Evolutionary conservation across 2,329 filamentous ascomycete genomes (phyloP).

Genomic region (Drechslera avenae): DNA sequence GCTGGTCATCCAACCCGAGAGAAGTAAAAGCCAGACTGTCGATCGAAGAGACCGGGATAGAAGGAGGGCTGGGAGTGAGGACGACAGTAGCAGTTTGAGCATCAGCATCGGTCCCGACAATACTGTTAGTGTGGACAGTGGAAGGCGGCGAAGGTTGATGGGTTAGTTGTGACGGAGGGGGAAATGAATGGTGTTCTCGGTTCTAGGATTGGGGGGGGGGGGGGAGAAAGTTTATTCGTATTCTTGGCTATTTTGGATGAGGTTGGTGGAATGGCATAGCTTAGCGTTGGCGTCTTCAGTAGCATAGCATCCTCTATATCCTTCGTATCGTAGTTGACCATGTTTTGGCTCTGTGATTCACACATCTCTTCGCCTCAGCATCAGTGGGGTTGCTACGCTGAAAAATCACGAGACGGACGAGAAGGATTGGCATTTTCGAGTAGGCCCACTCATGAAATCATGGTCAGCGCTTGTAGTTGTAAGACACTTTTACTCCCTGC

Average conservation of each 20-base stretch:
- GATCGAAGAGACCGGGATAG: constrained; percentile 17
- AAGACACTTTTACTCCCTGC: too few relatives aligned
- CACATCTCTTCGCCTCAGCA: too few relatives aligned
- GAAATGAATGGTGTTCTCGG: background rate
- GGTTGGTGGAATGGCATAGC: constrained; percentile 14
- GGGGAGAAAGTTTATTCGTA: background rate
- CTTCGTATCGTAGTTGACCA: too few relatives aligned
- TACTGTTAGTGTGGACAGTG: constrained; percentile 47
- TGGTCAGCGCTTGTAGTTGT: too few relatives aligned
- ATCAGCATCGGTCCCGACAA: constrained; percentile 48
- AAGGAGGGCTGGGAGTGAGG: constrained; percentile 32
- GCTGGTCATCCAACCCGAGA: constrained; percentile 46
- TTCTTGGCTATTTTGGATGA: constrained; percentile 3
- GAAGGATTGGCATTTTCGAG: too few relatives aligned
- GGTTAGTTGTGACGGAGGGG: constrained; percentile 15
- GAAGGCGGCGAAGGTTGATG: constrained; percentile 39
- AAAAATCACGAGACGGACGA: too few relatives aligned
- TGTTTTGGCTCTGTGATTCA: too few relatives aligned
- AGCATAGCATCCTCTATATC: too few relatives aligned
- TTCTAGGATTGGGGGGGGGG: background rate
- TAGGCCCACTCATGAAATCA: too few relatives aligned
- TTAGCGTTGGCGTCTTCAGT: constrained; percentile 2
- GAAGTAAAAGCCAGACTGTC: constrained; percentile 39
- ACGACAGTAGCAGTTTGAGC: constrained; percentile 43
- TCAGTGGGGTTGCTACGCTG: too few relatives aligned